These are phyloP conservation scores for Neonectria ditissima DNA, from an alignment of 2,329 filamentous ascomycete genomes.

Conservation along the genomic window DNA sequence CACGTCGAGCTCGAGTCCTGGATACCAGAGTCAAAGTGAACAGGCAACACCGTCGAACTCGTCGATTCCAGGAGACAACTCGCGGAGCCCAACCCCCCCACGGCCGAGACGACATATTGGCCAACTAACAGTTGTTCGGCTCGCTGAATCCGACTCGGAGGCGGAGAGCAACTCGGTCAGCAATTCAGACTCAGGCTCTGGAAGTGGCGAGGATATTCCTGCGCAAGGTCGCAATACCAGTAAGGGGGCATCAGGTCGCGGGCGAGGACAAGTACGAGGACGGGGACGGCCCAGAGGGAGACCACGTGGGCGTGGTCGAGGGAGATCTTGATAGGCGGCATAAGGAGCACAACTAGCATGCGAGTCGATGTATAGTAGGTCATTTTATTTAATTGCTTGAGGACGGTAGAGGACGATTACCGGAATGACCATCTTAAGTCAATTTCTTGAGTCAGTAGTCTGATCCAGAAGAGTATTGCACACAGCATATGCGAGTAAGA, in stretches of 20 bases:
- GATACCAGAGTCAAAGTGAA: not conserved
- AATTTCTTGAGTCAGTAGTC: not conserved
- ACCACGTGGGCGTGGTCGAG: slow-evolving; percentile 20
- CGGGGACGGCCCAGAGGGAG: slow-evolving; percentile 31
- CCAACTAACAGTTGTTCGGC: slow-evolving; percentile 41
- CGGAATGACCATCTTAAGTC: not conserved
- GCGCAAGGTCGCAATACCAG: slow-evolving; percentile 25
- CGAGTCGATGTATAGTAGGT: not conserved
- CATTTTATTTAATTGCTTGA: not conserved
- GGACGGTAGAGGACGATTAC: not conserved
- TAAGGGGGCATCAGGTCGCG: slow-evolving; percentile 29
- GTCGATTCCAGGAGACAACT: slow-evolving; percentile 24
- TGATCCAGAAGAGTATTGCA: not conserved
- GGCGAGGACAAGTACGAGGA: slow-evolving; percentile 36
- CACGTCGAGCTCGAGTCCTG: slow-evolving; percentile 1
- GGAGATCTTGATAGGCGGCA: not conserved
- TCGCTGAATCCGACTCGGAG: slow-evolving; percentile 43
- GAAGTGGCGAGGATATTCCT: slow-evolving; percentile 41
- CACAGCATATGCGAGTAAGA: no score
- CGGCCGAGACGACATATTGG: slow-evolving; percentile 3
- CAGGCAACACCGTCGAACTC: slow-evolving; percentile 18
- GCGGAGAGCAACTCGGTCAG: slow-evolving; percentile 19
- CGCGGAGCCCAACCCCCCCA: slow-evolving; percentile 33
- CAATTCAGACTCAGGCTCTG: slow-evolving; percentile 34
- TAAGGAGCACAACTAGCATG: not conserved